phyloP scores from a whole-genome alignment of 495 filamentous ascomycete species.

The Emericellopsis terricola region DNA sequence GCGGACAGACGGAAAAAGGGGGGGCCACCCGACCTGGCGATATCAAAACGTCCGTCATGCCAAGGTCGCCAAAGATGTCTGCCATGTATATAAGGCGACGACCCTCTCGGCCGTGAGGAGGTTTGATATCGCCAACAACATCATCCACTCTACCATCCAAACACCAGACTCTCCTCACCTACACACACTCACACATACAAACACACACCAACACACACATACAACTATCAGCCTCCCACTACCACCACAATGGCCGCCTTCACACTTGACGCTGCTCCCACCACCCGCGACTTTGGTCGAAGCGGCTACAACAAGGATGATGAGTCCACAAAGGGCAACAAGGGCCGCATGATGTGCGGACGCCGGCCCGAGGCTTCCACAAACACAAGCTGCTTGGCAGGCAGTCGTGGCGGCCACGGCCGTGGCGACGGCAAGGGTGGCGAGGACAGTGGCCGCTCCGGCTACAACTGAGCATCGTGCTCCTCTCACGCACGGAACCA shows the following conservation, averaged over 20 bases:
- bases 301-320: slow-evolving; percentile 26
- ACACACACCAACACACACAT: slow-evolving; percentile 4
- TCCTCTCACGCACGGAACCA: too few relatives aligned
- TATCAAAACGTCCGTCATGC: too few relatives aligned
- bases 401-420: too few relatives aligned
- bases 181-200: neutral
- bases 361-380: neutral
- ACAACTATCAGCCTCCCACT: slow-evolving; percentile 5
- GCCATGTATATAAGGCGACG: too few relatives aligned
- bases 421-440: too few relatives aligned
- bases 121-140: too few relatives aligned
- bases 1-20: too few relatives aligned
- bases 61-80: too few relatives aligned
- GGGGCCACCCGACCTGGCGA: too few relatives aligned
- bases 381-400: neutral
- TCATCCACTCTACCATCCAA: slow-evolving; percentile 1
- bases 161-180: slow-evolving; percentile 1
- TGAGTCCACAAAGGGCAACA: slow-evolving; percentile 20
- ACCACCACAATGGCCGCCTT: slow-evolving; percentile 23
- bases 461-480: too few relatives aligned
- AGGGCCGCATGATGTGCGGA: slow-evolving; percentile 13
- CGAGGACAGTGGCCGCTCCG: too few relatives aligned
- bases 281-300: slow-evolving; percentile 29
- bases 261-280: slow-evolving; percentile 23
- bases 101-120: too few relatives aligned